These are phyloP conservation scores for Dendryphion nanum DNA, from an alignment of 2,329 filamentous ascomycete genomes.

Conservation along the genomic window DNA sequence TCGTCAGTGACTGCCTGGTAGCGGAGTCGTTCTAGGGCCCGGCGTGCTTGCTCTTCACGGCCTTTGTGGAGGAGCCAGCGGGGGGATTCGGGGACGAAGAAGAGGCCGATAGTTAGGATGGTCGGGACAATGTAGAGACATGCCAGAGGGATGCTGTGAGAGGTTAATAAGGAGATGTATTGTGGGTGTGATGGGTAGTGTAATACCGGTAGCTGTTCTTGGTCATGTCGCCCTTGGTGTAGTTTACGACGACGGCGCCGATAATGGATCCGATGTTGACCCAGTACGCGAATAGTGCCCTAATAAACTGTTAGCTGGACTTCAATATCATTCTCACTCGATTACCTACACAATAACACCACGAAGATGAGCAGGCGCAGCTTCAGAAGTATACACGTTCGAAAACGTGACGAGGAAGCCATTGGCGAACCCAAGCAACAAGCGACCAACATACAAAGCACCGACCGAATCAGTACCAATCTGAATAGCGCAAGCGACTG, in stretches of 20 bases:
- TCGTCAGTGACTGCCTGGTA: slow-evolving; percentile 33
- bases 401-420: slow-evolving; percentile 55
- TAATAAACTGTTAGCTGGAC: slow-evolving; percentile 45
- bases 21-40: slow-evolving; percentile 15
- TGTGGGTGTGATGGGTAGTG: no score
- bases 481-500: slow-evolving; percentile 34
- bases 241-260: slow-evolving; percentile 39
- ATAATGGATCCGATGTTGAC: slow-evolving; percentile 51
- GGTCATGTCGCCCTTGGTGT: slow-evolving; percentile 18
- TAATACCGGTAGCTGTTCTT: slow-evolving; percentile 32
- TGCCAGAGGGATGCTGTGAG: slow-evolving; percentile 52
- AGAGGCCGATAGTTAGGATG: slow-evolving; percentile 41
- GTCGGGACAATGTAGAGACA: slow-evolving; percentile 54
- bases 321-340: slow-evolving; percentile 7
- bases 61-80: slow-evolving; percentile 40
- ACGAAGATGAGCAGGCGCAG: slow-evolving; percentile 31
- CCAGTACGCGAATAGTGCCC: slow-evolving; percentile 48
- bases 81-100: slow-evolving; percentile 36
- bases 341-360: neutral
- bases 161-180: no score
- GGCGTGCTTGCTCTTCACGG: slow-evolving; percentile 12
- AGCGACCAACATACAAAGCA: slow-evolving; percentile 45
- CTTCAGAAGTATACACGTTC: slow-evolving; percentile 50
- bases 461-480: slow-evolving; percentile 14
- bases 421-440: slow-evolving; percentile 32